phyloP scores from a whole-genome alignment of 108 stramenopile genomes.

The Cyclotella distinguenda region DNA sequence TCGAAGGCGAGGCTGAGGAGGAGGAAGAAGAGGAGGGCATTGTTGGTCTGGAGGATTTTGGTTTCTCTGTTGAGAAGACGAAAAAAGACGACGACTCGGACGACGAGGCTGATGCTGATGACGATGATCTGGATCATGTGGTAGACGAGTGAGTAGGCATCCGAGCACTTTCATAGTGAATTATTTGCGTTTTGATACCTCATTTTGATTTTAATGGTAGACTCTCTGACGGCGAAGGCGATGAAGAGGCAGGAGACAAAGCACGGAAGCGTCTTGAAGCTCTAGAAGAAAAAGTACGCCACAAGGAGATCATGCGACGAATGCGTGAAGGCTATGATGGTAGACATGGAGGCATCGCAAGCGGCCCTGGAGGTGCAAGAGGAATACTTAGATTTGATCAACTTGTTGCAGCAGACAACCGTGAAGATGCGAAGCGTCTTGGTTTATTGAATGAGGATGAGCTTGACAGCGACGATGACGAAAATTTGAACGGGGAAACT shows the following conservation, averaged over 20 bases:
- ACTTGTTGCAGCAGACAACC: slow-evolving; percentile 85
- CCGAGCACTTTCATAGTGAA: no score
- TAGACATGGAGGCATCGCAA: slow-evolving; percentile 79
- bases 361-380: slow-evolving; percentile 70
- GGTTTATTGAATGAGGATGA: slow-evolving; percentile 88
- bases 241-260: slow-evolving; percentile 76
- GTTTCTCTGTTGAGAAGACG: slow-evolving; percentile 78
- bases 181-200: no score
- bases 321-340: slow-evolving; percentile 92
- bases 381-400: slow-evolving; percentile 81
- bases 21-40: slow-evolving; percentile 91
- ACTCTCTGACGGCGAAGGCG: slow-evolving; percentile 87
- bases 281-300: slow-evolving; percentile 81
- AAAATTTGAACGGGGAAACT: slow-evolving; percentile 47
- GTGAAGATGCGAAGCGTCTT: slow-evolving; percentile 80
- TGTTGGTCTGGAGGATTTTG: slow-evolving; percentile 88
- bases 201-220: no score
- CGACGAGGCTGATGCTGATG: slow-evolving; percentile 51
- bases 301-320: slow-evolving; percentile 85
- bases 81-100: slow-evolving; percentile 76
- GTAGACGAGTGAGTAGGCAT: no score
- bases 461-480: slow-evolving; percentile 76
- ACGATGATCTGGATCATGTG: slow-evolving; percentile 83
- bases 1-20: slow-evolving; percentile 87
- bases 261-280: slow-evolving; percentile 61